These are phyloP conservation scores for Leishmania gerbilli DNA, from an alignment of 208 protist genomes.

Conservation along the genomic window DNA sequence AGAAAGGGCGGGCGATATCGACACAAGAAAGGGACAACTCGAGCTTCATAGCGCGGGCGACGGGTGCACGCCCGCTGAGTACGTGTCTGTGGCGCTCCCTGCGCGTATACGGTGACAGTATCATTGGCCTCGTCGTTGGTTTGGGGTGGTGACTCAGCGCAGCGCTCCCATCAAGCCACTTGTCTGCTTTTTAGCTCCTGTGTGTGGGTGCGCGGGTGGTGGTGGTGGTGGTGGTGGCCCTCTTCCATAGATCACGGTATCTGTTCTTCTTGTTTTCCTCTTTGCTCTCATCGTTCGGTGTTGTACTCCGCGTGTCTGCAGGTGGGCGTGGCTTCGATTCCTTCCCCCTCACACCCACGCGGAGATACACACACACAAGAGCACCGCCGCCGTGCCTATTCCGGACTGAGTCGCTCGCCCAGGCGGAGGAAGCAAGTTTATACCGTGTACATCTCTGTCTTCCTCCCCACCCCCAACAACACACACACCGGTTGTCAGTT, in stretches of 20 bases:
- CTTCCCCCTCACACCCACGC: background rate
- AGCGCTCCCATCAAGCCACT: background rate
- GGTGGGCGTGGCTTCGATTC: background rate
- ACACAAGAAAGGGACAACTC: background rate
- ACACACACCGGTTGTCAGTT: background rate
- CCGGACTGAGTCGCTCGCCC: background rate
- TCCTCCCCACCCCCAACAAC: background rate
- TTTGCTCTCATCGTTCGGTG: background rate
- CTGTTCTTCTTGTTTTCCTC: background rate
- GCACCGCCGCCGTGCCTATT: background rate
- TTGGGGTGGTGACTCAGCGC: background rate
- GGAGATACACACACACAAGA: background rate
- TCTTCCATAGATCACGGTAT: background rate
- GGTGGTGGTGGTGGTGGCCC: background rate
- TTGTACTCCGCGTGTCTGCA: background rate
- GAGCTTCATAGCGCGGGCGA: background rate
- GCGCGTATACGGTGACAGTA: background rate
- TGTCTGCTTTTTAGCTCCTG: background rate
- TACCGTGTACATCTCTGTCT: background rate
- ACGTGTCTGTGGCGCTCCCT: background rate
- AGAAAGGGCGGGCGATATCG: background rate
- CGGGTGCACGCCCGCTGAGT: background rate
- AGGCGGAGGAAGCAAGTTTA: background rate
- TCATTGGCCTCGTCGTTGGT: background rate
- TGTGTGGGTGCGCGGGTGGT: no score